Conservation (phyloP, 2,329 filamentous ascomycete species). For the Paecilomyces fulvus region DNA sequence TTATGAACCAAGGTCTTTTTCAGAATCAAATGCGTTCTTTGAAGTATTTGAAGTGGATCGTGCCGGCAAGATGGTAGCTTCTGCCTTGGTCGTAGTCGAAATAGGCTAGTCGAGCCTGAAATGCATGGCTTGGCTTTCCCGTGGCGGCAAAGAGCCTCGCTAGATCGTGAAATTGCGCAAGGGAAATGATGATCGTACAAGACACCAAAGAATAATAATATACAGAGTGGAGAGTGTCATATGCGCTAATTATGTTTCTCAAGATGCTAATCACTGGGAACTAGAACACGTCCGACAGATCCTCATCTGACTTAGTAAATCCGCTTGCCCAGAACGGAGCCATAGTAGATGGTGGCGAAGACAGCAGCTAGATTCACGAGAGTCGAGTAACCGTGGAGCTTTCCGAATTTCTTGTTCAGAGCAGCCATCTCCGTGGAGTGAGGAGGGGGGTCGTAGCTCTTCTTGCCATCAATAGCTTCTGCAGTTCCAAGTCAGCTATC, state of each 20-base stretch:
- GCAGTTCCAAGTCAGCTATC: background rate
- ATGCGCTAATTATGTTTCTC: background rate
- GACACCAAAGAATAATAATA: background rate
- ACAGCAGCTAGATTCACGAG: conserved; percentile 68
- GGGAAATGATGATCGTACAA: background rate
- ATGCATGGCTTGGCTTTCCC: background rate
- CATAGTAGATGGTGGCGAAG: conserved; percentile 66
- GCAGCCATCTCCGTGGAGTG: conserved; percentile 77
- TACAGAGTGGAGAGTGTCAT: background rate
- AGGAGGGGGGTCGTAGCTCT: conserved; percentile 67
- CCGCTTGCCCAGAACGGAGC: conserved; percentile 60
- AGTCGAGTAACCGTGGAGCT: conserved; percentile 72
- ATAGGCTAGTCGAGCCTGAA: background rate
- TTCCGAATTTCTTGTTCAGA: conserved; percentile 70
- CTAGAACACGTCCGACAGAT: background rate
- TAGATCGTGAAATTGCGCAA: background rate
- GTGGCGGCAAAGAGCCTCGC: background rate
- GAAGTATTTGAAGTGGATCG: background rate
- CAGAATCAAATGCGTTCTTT: background rate
- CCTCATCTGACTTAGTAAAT: conserved; percentile 25
- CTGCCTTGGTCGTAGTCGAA: background rate
- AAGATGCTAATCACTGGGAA: background rate
- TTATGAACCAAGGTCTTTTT: background rate
- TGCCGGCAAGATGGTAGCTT: background rate
- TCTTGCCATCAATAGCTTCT: conserved; percentile 85